Percentiles rank a stretch among this genome's conserved stretches.
Conservation (phyloP, 768 basidiomycete genomes). For the Mycena olivaceomarginata region DNA sequence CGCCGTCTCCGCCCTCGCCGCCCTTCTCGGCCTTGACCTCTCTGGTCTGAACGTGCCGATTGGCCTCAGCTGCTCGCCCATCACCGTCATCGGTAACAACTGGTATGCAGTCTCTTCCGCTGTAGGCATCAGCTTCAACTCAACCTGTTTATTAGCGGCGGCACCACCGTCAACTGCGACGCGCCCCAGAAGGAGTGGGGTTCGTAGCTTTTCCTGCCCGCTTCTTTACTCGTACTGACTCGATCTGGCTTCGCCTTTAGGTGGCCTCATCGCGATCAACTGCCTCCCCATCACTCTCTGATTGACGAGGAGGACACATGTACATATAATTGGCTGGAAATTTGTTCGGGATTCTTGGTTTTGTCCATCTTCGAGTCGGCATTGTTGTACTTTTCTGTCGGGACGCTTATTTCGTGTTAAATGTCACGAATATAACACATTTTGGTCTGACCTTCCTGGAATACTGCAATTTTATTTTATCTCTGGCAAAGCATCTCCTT, state of each 20-base stretch:
- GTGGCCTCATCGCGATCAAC: slow-evolving; percentile 17
- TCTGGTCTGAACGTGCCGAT: slow-evolving; percentile 30
- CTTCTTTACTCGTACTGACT: not conserved
- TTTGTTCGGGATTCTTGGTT: too few species aligned
- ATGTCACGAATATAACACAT: too few species aligned
- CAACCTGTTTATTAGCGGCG: not conserved
- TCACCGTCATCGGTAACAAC: slow-evolving; percentile 39
- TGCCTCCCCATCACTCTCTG: slow-evolving; percentile 18
- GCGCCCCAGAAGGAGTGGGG: slow-evolving; percentile 30
- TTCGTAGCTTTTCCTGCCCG: not conserved
- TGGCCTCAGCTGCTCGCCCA: slow-evolving; percentile 40
- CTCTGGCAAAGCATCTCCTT: too few species aligned
- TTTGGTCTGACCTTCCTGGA: too few species aligned
- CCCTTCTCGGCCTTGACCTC: slow-evolving; percentile 29
- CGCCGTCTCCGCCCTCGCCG: not conserved
- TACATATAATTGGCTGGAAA: too few species aligned
- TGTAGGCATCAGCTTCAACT: not conserved
- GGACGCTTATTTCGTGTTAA: too few species aligned
- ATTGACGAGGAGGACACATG: not conserved
- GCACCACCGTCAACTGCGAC: slow-evolving; percentile 11
- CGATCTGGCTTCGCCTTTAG: not conserved
- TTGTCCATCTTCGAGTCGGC: too few species aligned
- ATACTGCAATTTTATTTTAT: too few species aligned
- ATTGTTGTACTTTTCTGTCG: too few species aligned
- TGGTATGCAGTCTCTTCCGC: slow-evolving; percentile 3